A percentile compares a stretch with the other conserved stretches of the same genome.
Conservation (phyloP, 768 basidiomycete genomes). For the Leccinum disarticulatum region DNA sequence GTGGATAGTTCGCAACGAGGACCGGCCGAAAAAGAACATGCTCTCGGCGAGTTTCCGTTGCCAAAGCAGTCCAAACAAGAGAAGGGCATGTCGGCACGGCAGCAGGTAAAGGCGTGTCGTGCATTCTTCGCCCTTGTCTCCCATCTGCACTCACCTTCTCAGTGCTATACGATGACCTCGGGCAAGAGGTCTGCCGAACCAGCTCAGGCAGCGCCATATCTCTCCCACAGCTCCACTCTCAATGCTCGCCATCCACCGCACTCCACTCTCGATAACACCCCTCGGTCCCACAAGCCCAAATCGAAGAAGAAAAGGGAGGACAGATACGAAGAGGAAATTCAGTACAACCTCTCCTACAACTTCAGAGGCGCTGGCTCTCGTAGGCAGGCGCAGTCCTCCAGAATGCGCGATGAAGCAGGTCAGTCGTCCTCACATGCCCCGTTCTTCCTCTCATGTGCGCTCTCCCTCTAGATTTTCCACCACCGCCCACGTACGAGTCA, state of each 20-base stretch:
- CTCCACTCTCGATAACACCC: constrained; percentile 51
- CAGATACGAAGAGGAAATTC: constrained; percentile 45
- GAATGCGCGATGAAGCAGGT: constrained; percentile 35
- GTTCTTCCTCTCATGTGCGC: constrained; percentile 19
- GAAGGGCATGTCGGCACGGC: constrained; percentile 34
- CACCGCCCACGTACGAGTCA: constrained; percentile 72
- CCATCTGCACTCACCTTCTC: constrained; percentile 34
- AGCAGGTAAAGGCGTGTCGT: constrained; percentile 38
- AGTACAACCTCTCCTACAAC: constrained; percentile 32
- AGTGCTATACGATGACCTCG: constrained; percentile 38
- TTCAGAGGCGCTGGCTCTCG: constrained; percentile 33
- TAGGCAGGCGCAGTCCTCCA: constrained; percentile 25
- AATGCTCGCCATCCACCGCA: constrained; percentile 48
- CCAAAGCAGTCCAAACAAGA: constrained; percentile 34
- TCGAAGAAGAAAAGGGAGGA: constrained; percentile 45
- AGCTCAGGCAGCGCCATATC: constrained; percentile 43
- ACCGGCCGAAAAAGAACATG: constrained; percentile 17
- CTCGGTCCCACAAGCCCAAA: constrained; percentile 38
- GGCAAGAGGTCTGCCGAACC: constrained; percentile 32
- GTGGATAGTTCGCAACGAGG: constrained; percentile 28
- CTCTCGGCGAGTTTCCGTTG: constrained; percentile 11
- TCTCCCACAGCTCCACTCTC: constrained; percentile 54
- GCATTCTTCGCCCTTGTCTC: constrained; percentile 39
- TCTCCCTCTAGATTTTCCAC: constrained; percentile 52
- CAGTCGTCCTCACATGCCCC: constrained; percentile 6